phyloP scores from a whole-genome alignment of 1,139 yeast genomes.

The Oligophagozyma castellii region DNA sequence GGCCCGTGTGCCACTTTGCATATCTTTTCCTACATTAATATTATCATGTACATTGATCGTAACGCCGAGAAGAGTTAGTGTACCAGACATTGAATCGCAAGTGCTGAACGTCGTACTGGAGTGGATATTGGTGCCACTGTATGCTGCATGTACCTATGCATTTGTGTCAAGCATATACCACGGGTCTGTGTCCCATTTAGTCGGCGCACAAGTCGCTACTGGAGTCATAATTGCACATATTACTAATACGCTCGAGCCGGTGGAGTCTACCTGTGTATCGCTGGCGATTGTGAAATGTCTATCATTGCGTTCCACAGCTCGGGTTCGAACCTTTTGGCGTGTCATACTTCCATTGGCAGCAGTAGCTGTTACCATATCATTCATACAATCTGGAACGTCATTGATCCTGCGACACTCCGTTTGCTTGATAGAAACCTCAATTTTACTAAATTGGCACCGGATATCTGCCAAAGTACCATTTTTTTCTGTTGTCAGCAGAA shows the following conservation, averaged over 20 bases:
- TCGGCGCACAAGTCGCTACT: slow-evolving; percentile 8
- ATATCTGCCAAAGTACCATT: too few relatives aligned
- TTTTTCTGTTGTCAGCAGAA: too few relatives aligned
- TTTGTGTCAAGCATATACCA: not conserved
- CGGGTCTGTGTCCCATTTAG: slow-evolving; percentile 2
- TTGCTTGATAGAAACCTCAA: too few relatives aligned
- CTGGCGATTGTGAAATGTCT: too few relatives aligned
- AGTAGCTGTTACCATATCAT: too few relatives aligned
- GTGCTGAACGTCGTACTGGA: slow-evolving; percentile 3
- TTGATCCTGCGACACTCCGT: too few relatives aligned
- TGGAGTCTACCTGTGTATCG: slow-evolving; percentile 17
- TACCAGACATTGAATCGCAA: not conserved
- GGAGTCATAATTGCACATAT: slow-evolving; percentile 10
- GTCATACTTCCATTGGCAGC: too few relatives aligned
- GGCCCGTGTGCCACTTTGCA: slow-evolving; percentile 24
- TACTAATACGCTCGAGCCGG: slow-evolving; percentile 15
- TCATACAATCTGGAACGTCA: too few relatives aligned
- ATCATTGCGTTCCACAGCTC: too few relatives aligned
- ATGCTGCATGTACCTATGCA: slow-evolving; percentile 15
- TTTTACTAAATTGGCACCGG: too few relatives aligned
- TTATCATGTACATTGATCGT: slow-evolving; percentile 23
- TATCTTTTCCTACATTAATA: slow-evolving; percentile 27
- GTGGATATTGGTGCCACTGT: slow-evolving; percentile 17
- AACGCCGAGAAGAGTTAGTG: slow-evolving; percentile 8
- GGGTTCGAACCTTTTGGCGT: too few relatives aligned